phyloP scores from a whole-genome alignment of 306 rosid genomes.

The Adenanthera pavonina region DNA sequence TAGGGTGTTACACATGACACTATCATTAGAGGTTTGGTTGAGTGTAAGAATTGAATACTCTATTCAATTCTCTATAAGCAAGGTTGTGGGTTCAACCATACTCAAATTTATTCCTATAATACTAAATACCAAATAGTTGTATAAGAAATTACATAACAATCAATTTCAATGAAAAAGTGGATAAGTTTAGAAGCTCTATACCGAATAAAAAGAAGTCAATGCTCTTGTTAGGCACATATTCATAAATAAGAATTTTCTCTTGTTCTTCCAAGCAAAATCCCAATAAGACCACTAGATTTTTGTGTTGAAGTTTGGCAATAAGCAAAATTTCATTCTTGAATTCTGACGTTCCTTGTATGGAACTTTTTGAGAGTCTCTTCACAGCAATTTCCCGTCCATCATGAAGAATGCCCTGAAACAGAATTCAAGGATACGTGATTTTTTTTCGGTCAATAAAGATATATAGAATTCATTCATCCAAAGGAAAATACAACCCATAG shows the following conservation, averaged over 20 bases:
- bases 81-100: too few relatives aligned
- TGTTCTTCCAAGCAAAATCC: slow-evolving; percentile 40
- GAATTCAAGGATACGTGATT: not conserved
- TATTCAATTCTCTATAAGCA: too few relatives aligned
- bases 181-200: not conserved
- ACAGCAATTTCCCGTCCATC: slow-evolving; percentile 30
- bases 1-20: too few relatives aligned
- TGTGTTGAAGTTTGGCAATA: slow-evolving; percentile 41
- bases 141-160: not conserved
- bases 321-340: slow-evolving; percentile 32
- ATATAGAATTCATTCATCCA: too few relatives aligned
- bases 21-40: too few relatives aligned
- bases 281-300: slow-evolving; percentile 28
- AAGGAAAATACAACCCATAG: too few relatives aligned
- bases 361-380: slow-evolving; percentile 28
- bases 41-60: too few relatives aligned
- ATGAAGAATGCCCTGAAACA: slow-evolving; percentile 26
- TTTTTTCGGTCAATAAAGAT: too few relatives aligned
- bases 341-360: slow-evolving; percentile 27
- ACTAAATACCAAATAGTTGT: too few relatives aligned
- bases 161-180: not conserved
- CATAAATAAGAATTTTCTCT: slow-evolving; percentile 30
- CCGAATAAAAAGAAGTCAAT: slow-evolving; percentile 12
- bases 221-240: slow-evolving; percentile 24
- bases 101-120: too few relatives aligned